phyloP scores from a whole-genome alignment of 495 filamentous ascomycete species.

The Annulohypoxylon maeteangense region DNA sequence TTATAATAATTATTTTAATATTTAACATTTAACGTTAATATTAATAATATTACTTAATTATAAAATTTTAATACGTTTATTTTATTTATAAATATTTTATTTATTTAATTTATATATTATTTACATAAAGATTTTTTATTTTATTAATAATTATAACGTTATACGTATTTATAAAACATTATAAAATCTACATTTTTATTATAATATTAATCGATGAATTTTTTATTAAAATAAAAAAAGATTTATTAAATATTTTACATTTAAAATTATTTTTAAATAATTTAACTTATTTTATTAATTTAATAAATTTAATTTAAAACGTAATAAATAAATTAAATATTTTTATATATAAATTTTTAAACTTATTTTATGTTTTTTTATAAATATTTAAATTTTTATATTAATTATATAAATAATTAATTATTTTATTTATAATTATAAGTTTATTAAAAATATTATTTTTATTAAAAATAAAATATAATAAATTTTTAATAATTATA shows the following conservation, averaged over 20 bases:
- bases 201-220: neutral
- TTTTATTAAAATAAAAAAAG: neutral
- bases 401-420: neutral
- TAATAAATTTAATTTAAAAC: too few relatives aligned
- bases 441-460: neutral
- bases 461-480: neutral
- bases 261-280: too few relatives aligned
- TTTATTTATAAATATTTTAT: neutral
- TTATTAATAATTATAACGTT: neutral
- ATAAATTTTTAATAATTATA: neutral
- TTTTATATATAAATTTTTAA: neutral
- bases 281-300: too few relatives aligned
- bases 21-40: neutral
- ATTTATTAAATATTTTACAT: neutral
- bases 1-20: neutral
- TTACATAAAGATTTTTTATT: neutral
- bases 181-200: neutral
- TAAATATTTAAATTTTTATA: neutral
- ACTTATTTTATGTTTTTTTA: neutral
- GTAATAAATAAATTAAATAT: too few relatives aligned
- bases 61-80: neutral
- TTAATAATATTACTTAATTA: neutral
- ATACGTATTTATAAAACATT: neutral
- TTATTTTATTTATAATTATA: neutral
- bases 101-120: neutral